A percentile compares a stretch with the other conserved stretches of the same genome.
These are phyloP conservation scores for Colletotrichum destructivum DNA, from an alignment of 2,329 filamentous ascomycete species.

Conservation along the genomic window DNA sequence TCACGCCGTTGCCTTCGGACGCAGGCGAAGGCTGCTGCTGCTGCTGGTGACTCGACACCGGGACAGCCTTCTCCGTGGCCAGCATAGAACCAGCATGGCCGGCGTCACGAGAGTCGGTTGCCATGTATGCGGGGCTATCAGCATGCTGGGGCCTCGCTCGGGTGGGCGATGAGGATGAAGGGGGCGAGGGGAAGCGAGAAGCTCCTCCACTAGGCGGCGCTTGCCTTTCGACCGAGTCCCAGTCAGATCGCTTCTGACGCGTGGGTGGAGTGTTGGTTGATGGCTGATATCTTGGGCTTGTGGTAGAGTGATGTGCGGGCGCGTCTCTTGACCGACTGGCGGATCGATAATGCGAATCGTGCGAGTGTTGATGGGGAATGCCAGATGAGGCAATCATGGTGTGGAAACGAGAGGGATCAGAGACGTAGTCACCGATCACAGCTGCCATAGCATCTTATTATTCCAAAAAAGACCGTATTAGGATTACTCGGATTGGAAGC, in stretches of 20 bases:
- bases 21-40: conserved; percentile 55
- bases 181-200: conserved; percentile 68
- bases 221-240: conserved; percentile 42
- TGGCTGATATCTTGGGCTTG: conserved; percentile 49
- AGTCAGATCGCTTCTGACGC: conserved; percentile 37
- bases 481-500: conserved; percentile 40
- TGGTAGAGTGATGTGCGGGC: conserved; percentile 48
- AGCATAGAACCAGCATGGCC: conserved; percentile 26
- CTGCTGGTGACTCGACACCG: conserved; percentile 45
- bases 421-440: conserved; percentile 79
- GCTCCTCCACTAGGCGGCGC: conserved; percentile 56
- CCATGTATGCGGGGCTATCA: conserved; percentile 63
- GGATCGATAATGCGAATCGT: conserved; percentile 60
- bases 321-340: conserved; percentile 52
- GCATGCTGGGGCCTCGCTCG: conserved; percentile 58
- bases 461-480: conserved; percentile 42
- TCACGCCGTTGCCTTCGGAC: conserved; percentile 51
- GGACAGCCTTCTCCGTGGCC: conserved; percentile 24
- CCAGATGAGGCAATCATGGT: conserved; percentile 74
- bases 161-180: conserved; percentile 66
- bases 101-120: conserved; percentile 53
- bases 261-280: conserved; percentile 38
- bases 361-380: conserved; percentile 62
- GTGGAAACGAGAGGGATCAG: conserved; percentile 80
- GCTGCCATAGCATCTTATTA: conserved; percentile 71